These are phyloP conservation scores for Leccinum sublutescens DNA, from an alignment of 768 basidiomycete species.

Conservation along the genomic window DNA sequence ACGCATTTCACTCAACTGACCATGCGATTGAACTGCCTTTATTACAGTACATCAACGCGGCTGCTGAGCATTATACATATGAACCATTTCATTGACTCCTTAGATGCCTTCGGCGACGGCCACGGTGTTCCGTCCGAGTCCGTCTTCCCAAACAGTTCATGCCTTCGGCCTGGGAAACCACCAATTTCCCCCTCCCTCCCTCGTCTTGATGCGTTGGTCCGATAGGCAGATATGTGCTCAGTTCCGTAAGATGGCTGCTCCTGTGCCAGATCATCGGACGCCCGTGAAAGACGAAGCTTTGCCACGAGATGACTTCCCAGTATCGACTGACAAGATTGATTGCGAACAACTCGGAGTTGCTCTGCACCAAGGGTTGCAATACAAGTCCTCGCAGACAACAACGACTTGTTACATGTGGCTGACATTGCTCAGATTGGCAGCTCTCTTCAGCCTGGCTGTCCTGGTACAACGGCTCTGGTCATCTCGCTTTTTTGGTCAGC, in stretches of 20 bases:
- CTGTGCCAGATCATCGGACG: background rate
- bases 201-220: conserved; percentile 1
- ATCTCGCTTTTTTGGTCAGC: background rate
- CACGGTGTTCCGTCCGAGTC: background rate
- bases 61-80: no score
- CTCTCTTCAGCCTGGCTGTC: conserved; percentile 14
- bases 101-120: background rate
- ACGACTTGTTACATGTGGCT: background rate
- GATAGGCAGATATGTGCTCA: conserved; percentile 11
- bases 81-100: no score
- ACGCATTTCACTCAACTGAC: no score
- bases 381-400: background rate
- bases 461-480: conserved; percentile 8
- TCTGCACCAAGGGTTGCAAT: background rate
- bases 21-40: background rate
- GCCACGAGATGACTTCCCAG: background rate
- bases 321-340: conserved; percentile 9
- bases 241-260: conserved; percentile 2
- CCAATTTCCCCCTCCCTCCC: background rate
- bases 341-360: conserved; percentile 7
- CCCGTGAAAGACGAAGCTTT: conserved; percentile 1
- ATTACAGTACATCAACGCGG: background rate
- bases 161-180: background rate
- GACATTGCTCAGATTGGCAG: background rate
- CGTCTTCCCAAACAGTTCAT: background rate